phyloP scores from a whole-genome alignment of 164 flowering plant genomes.

The Tetrastigma voinierianum region DNA sequence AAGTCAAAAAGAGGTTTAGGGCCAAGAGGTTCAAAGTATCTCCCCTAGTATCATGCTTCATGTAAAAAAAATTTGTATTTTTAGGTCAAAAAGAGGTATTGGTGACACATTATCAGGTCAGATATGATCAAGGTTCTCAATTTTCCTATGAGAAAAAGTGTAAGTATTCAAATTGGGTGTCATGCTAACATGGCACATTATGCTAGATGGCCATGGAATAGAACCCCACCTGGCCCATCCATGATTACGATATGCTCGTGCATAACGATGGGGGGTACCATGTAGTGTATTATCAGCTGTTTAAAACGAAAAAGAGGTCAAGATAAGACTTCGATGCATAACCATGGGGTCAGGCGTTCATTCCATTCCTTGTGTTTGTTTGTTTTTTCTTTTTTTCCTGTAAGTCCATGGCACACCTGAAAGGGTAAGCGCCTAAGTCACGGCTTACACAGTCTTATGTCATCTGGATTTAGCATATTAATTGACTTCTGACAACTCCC shows the following conservation, averaged over 20 bases:
- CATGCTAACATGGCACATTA: background rate
- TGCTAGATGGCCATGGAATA: background rate
- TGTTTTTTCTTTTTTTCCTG: constrained; percentile 15
- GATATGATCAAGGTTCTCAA: no score
- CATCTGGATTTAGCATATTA: background rate
- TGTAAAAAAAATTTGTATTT: no score
- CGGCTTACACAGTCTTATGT: background rate
- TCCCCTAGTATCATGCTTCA: no score
- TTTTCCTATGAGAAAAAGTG: background rate
- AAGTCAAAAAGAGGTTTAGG: no score
- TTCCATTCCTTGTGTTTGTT: constrained; percentile 4
- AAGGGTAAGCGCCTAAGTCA: background rate
- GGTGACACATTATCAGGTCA: no score
- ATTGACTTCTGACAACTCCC: constrained; percentile 2
- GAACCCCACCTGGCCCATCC: no score
- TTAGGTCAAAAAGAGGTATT: no score
- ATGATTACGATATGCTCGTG: no score
- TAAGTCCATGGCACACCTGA: constrained; percentile 8
- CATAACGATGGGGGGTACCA: no score
- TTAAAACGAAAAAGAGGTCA: background rate
- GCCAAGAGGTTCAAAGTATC: no score
- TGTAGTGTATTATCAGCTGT: no score
- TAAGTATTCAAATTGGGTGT: background rate
- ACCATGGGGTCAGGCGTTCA: background rate
- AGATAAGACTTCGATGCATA: background rate